Evolutionary conservation across 1,139 yeast species (phyloP).

Genomic region (Blastobotrys aristatus): DNA sequence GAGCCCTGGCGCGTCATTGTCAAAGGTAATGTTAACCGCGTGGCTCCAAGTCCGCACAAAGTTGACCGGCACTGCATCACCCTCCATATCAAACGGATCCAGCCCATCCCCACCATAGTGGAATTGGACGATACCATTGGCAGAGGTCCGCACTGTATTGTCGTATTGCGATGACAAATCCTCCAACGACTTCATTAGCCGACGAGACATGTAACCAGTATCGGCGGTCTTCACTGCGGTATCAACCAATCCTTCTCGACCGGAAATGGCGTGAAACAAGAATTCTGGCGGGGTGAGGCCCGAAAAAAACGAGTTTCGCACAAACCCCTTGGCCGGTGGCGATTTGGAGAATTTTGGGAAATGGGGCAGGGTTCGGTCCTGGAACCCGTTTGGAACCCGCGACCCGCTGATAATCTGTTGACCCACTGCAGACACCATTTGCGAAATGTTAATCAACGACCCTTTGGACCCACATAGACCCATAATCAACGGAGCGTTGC

Average conservation of each 20-base stretch:
- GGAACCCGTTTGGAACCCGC: conserved; percentile 99
- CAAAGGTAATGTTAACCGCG: conserved; percentile 66
- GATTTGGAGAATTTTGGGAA: conserved; percentile 93
- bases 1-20: conserved; percentile 51
- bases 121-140: conserved; percentile 95
- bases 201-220: conserved; percentile 98
- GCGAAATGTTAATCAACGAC: conserved; percentile 94
- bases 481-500: conserved; percentile 97
- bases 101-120: conserved; percentile 98
- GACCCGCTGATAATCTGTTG: conserved; percentile 98
- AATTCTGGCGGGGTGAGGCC: conserved; percentile 97
- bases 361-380: conserved; percentile 96
- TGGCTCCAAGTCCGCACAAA: conserved; percentile 95
- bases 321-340: conserved; percentile 97
- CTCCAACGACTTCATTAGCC: conserved; percentile 96
- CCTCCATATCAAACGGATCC: conserved; percentile 99
- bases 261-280: conserved; percentile 96
- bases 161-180: conserved; percentile 94
- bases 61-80: conserved; percentile 95
- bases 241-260: conserved; percentile 99
- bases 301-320: conserved; percentile 87
- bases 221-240: conserved; percentile 99
- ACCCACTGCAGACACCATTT: conserved; percentile 99
- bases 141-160: conserved; percentile 88
- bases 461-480: conserved; percentile 99